Evolutionary conservation across 305 asterid genomes (phyloP).

Genomic region (Andrographis paniculata): DNA sequence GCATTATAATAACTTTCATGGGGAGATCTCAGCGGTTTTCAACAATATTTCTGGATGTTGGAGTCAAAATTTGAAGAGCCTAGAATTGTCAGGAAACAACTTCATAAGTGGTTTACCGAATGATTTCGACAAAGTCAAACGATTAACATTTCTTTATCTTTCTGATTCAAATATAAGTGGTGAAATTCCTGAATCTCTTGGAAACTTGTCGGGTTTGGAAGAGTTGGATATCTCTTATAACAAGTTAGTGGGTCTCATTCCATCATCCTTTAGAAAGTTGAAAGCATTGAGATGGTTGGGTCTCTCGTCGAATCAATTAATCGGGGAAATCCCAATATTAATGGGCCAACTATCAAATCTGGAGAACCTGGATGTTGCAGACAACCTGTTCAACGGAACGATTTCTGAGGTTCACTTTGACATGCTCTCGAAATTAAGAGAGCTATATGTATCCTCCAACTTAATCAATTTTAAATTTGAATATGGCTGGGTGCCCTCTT

Average conservation of each 20-base stretch:
- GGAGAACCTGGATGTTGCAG: neutral
- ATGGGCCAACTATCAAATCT: slow-evolving; percentile 11
- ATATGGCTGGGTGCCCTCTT: no score
- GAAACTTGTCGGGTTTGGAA: neutral
- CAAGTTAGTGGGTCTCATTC: neutral
- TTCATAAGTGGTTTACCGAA: no score
- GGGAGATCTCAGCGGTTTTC: no score
- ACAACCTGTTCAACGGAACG: slow-evolving; percentile 2
- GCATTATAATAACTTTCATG: neutral
- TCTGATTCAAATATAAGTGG: no score
- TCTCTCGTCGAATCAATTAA: neutral
- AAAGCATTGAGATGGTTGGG: neutral
- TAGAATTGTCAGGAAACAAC: no score
- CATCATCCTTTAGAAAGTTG: neutral
- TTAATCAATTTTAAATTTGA: neutral
- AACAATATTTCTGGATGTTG: no score
- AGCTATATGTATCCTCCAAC: neutral
- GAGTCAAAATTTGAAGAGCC: no score
- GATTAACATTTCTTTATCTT: no score
- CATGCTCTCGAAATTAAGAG: slow-evolving; percentile 4
- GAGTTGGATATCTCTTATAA: neutral
- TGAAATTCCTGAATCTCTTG: neutral
- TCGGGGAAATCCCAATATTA: slow-evolving; percentile 4
- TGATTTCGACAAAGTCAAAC: no score
- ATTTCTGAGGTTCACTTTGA: slow-evolving; percentile 12